Evolutionary conservation across 148 eudicot species (phyloP).

Genomic region (Heliamphora exappendiculata): DNA sequence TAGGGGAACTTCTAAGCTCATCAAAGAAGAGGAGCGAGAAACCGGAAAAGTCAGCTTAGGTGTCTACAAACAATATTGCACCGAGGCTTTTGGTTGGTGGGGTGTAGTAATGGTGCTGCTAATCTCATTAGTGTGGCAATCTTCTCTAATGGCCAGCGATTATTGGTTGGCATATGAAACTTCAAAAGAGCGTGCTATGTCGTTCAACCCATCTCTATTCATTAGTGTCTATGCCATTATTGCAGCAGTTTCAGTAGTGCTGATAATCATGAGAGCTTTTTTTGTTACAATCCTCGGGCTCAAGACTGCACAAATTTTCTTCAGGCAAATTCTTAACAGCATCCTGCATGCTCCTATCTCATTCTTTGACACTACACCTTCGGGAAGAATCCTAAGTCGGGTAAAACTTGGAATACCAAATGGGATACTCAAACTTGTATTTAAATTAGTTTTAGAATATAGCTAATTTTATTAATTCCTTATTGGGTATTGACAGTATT

Average conservation of each 20-base stretch:
- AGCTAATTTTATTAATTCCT: neutral
- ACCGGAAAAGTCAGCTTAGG: constrained; percentile 64
- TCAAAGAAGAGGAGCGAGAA: constrained; percentile 83
- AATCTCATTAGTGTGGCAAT: constrained; percentile 61
- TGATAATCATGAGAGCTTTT: constrained; percentile 40
- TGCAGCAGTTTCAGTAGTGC: constrained; percentile 41
- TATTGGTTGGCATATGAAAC: constrained; percentile 95
- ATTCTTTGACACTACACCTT: constrained; percentile 95
- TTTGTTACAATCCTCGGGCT: constrained; percentile 54
- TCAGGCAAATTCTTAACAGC: constrained; percentile 53
- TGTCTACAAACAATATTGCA: constrained; percentile 71
- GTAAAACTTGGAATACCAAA: constrained; percentile 30
- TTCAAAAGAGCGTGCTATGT: constrained; percentile 37
- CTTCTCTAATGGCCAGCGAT: constrained; percentile 64
- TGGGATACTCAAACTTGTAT: neutral
- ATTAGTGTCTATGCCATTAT: constrained; percentile 58
- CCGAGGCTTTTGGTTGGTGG: constrained; percentile 93
- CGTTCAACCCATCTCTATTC: constrained; percentile 62
- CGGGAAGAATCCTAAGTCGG: constrained; percentile 93
- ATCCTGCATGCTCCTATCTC: constrained; percentile 94
- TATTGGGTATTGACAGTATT: neutral
- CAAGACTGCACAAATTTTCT: constrained; percentile 69
- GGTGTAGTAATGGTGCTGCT: constrained; percentile 44
- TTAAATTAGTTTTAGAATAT: neutral
- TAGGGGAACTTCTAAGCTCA: constrained; percentile 57